Evolutionary conservation across 1,284 basidiomycete species (phyloP), one percentile per base, ranked within the genome.

Genomic region (Ceratobasidium sp.): DNA sequence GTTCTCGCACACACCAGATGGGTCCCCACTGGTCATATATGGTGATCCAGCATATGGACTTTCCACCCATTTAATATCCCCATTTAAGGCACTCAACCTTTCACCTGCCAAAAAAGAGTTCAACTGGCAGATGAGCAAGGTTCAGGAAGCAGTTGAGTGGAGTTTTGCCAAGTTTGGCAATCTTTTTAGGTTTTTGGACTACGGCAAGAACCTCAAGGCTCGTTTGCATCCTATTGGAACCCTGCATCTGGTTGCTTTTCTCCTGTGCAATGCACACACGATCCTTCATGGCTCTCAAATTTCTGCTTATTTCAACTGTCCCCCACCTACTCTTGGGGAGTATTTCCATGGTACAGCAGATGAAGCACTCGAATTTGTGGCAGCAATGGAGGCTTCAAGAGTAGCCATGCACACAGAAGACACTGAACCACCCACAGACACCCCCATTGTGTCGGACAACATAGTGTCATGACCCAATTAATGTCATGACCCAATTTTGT

Each of bases 191-290:
- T 74, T 56, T 61, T 39, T 22, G 2, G 65, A 74, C 43, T 68
- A 41, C 34, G 19, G 24, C 19, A 46, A 59, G 24, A 72, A 56
- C 16, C 65, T 39, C 24, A 68, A 74, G 66, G 39, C 72, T 59
- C 51, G 54, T 19, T 16, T 68, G 19, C 65, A 68, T 34, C 74
- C 74, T 46, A 66, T 74, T 19, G 74, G 74, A 11, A 8, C 72
- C 24, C 80, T 79, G 54, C 80, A 80, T 54, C 74, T 76, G 31
- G 76, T 80, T 62, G 78, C 76, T 22, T 78, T 80, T 0, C 76
- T 80, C 19, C 59, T 80, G 1, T 63, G 74, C 1, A 81, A 81
- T 65, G 71, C 68, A 0, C 16, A 76, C 1, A 79, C 78, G 46
- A 80, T 79, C 71, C 24, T 79, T 2, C 59, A 54, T 54, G 53